Percentiles rank a stretch among this genome's conserved stretches.
Evolutionary conservation across 1,284 basidiomycete species (phyloP).

Genomic region (Ceratorhiza oryzae-sativae): DNA sequence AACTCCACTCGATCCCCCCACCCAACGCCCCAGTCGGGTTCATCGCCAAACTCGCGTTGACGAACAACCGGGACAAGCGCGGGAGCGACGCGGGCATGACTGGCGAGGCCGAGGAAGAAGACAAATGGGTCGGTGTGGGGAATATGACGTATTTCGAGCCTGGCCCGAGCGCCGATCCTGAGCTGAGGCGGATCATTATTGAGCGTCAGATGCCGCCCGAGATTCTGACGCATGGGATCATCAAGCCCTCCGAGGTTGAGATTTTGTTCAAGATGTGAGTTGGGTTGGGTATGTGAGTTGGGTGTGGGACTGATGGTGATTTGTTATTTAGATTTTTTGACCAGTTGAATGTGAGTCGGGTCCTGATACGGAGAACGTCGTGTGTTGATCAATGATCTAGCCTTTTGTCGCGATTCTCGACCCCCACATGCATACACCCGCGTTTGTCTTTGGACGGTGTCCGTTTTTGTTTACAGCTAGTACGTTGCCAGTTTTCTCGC

Average conservation of each 20-base stretch:
- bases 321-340: slow-evolving; percentile 65
- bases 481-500: slow-evolving; percentile 53
- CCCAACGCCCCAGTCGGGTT: slow-evolving; percentile 73
- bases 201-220: slow-evolving; percentile 83
- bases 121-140: slow-evolving; percentile 65
- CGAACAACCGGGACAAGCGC: slow-evolving; percentile 53
- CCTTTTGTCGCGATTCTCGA: slow-evolving; percentile 78
- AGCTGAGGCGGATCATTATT: slow-evolving; percentile 72
- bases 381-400: slow-evolving; percentile 51
- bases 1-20: slow-evolving; percentile 65
- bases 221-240: slow-evolving; percentile 80
- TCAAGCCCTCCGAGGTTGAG: slow-evolving; percentile 80
- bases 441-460: slow-evolving; percentile 74
- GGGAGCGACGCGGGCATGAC: slow-evolving; percentile 52
- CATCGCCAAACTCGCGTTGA: slow-evolving; percentile 72
- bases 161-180: slow-evolving; percentile 75
- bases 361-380: slow-evolving; percentile 4
- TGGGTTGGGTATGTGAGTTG: neutral
- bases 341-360: slow-evolving; percentile 66
- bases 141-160: slow-evolving; percentile 74
- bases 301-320: slow-evolving; percentile 44
- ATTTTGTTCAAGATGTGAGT: slow-evolving; percentile 83
- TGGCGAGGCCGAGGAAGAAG: slow-evolving; percentile 61
- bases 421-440: slow-evolving; percentile 73
- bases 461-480: slow-evolving; percentile 84